phyloP scores from a whole-genome alignment of 169 alveolate genomes.

The Plasmodium gallinaceum region DNA sequence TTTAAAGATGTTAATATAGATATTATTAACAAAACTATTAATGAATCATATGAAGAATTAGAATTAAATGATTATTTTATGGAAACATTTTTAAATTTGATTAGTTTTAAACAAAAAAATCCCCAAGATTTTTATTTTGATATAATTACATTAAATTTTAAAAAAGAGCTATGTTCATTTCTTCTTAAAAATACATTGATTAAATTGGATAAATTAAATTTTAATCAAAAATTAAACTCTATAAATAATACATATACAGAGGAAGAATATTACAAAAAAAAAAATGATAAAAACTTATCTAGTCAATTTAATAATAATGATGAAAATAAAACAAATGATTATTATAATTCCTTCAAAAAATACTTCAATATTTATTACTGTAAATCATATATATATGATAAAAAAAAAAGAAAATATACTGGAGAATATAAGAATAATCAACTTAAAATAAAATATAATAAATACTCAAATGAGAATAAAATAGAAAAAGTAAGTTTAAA shows the following conservation, averaged over 20 bases:
- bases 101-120: conserved; percentile 31
- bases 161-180: conserved; percentile 17
- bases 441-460: conserved; percentile 46
- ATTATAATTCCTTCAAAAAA: conserved; percentile 18
- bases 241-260: neutral
- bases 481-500: conserved; percentile 7
- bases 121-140: conserved; percentile 34
- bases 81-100: conserved; percentile 18
- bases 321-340: neutral
- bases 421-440: conserved; percentile 22
- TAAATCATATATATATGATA: conserved; percentile 49
- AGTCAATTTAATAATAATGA: neutral
- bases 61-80: conserved; percentile 41
- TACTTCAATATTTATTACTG: conserved; percentile 53
- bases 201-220: conserved; percentile 1
- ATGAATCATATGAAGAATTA: conserved; percentile 47
- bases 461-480: neutral
- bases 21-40: conserved; percentile 3
- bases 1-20: conserved; percentile 52
- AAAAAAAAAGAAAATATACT: conserved; percentile 20
- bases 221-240: no score
- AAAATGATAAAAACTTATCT: neutral
- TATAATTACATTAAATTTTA: conserved; percentile 40
- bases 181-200: conserved; percentile 19
- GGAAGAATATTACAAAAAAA: neutral